These are phyloP conservation scores for Chenopodium formosanum DNA, from an alignment of 148 eudicot genomes.

Conservation along the genomic window DNA sequence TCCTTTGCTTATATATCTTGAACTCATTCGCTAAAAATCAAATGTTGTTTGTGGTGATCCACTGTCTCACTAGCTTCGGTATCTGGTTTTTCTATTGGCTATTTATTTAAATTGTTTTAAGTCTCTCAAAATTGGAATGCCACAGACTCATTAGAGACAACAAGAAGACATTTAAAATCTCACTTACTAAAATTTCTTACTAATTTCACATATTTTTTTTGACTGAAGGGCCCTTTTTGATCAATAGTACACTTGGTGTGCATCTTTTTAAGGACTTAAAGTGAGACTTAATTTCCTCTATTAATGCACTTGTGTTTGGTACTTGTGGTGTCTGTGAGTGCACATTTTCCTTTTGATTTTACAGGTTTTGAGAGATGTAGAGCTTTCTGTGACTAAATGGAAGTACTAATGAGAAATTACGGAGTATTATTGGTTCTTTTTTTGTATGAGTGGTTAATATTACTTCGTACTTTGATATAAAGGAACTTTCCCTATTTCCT, in stretches of 20 bases:
- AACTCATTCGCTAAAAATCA: background rate
- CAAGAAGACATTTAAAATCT: background rate
- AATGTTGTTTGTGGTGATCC: background rate
- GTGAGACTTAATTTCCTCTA: background rate
- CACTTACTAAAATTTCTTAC: background rate
- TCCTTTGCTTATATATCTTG: background rate
- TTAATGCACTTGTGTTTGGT: background rate
- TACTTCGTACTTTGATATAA: background rate
- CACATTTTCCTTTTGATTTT: background rate
- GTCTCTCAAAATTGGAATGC: background rate
- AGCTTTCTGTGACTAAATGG: background rate
- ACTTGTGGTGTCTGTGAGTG: background rate
- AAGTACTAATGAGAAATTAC: background rate
- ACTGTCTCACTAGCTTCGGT: background rate
- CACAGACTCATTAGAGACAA: background rate
- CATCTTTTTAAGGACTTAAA: background rate
- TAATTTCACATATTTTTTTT: background rate
- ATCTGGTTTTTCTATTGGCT: background rate
- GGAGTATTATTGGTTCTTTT: background rate
- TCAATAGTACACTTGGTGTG: background rate
- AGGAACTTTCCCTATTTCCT: background rate
- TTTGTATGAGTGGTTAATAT: background rate
- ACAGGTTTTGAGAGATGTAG: slow-evolving; percentile 3
- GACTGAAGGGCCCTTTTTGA: background rate
- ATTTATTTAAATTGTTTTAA: background rate